Conservation (phyloP, 371 early-diverging fungal species). For the Neoconidiobolus thromboides region DNA sequence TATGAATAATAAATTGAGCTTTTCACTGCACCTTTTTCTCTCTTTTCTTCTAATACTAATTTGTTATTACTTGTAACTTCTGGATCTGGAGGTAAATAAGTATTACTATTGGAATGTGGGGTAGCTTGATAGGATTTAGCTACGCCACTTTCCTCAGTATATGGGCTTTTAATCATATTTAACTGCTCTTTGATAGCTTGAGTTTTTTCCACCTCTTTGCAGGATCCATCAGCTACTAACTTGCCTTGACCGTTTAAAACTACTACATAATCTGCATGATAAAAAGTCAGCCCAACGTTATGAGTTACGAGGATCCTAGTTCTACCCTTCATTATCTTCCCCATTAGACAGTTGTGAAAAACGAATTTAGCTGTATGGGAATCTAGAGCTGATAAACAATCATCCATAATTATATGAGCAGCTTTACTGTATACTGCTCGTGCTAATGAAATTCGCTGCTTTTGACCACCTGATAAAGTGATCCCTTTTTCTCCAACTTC, state of each 20-base stretch:
- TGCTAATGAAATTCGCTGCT: conserved; percentile 62
- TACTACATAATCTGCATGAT: conserved; percentile 37
- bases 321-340: conserved; percentile 45
- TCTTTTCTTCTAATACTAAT: conserved; percentile 41
- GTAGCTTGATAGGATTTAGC: conserved; percentile 8
- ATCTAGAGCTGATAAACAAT: conserved; percentile 65
- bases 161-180: too few relatives aligned
- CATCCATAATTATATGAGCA: conserved; percentile 56
- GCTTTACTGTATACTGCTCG: conserved; percentile 64
- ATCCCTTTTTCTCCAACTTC: conserved; percentile 83
- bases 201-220: conserved; percentile 19
- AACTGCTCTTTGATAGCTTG: too few relatives aligned
- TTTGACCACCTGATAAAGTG: conserved; percentile 56
- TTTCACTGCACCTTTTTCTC: conserved; percentile 38
- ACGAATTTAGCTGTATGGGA: conserved; percentile 78
- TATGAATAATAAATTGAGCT: conserved; percentile 38
- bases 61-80: conserved; percentile 16
- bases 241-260: conserved; percentile 35
- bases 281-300: conserved; percentile 55
- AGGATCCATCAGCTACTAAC: conserved; percentile 16
- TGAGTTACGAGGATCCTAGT: conserved; percentile 80
- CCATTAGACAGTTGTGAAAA: conserved; percentile 41
- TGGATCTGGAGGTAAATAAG: not conserved
- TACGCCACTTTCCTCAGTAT: too few relatives aligned
- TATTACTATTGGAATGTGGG: conserved; percentile 1